phyloP scores from a whole-genome alignment of 805 yeast genomes.

The Ascoidea asiatica region DNA sequence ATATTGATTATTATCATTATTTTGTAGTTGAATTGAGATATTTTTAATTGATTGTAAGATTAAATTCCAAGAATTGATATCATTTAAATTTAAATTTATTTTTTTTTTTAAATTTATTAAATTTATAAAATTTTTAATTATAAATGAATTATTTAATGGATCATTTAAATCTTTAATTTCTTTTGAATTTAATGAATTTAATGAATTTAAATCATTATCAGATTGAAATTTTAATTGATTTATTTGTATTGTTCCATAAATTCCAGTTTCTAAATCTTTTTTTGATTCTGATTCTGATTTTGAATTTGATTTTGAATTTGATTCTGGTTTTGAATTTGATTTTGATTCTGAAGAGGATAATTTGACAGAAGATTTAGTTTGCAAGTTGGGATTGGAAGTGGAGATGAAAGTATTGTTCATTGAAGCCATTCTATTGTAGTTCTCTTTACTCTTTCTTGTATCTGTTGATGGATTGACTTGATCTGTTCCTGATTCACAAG shows the following conservation, averaged over 20 bases:
- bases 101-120: too few species aligned
- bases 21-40: slow-evolving; percentile 20
- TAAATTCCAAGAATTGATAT: slow-evolving; percentile 25
- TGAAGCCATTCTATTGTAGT: neutral
- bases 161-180: too few species aligned
- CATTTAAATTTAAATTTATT: slow-evolving; percentile 14
- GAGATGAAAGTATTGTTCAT: neutral
- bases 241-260: slow-evolving; percentile 1
- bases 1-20: slow-evolving; percentile 17
- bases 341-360: neutral
- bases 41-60: slow-evolving; percentile 20
- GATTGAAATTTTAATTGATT: too few species aligned
- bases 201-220: neutral
- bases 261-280: neutral
- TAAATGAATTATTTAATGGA: neutral
- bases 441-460: neutral
- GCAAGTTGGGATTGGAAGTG: neutral
- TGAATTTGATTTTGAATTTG: neutral
- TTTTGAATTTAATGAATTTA: neutral
- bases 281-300: neutral
- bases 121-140: too few species aligned
- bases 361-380: neutral
- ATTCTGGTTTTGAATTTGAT: neutral
- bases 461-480: neutral
- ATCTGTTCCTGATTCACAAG: neutral